These are phyloP conservation scores for Exophiala aquamarina DNA, from an alignment of 2,329 filamentous ascomycete genomes.

Conservation along the genomic window DNA sequence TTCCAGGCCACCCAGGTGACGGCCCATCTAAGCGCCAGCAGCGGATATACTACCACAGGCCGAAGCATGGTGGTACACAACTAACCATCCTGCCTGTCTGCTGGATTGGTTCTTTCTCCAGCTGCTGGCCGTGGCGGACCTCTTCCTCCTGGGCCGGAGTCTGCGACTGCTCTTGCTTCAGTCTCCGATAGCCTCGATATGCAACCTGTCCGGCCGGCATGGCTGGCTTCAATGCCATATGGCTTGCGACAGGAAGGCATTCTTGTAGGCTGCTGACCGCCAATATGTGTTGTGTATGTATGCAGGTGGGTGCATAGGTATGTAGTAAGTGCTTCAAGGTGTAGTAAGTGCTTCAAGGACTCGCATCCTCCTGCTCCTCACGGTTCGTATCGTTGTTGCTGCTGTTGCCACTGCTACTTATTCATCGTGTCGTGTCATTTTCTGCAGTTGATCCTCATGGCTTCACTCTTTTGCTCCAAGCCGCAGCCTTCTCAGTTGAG, in stretches of 20 bases:
- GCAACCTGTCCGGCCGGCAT: background rate
- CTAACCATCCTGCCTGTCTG: background rate
- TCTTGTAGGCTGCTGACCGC: too few species aligned
- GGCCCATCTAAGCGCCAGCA: slow-evolving; percentile 19
- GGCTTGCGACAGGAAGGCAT: background rate
- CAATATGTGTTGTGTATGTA: background rate
- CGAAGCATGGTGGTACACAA: background rate
- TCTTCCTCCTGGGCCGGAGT: slow-evolving; percentile 2
- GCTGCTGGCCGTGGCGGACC: background rate
- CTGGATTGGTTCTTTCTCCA: slow-evolving; percentile 6
- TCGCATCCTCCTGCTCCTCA: background rate
- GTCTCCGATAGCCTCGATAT: background rate
- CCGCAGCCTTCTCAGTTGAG: background rate
- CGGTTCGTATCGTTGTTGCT: background rate
- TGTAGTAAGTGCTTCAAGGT: background rate
- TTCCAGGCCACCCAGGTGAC: slow-evolving; percentile 13
- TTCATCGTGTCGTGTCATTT: too few species aligned
- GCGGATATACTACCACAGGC: background rate
- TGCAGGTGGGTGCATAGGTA: background rate
- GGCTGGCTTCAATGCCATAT: background rate
- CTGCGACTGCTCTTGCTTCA: slow-evolving; percentile 17
- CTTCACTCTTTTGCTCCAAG: slow-evolving; percentile 16
- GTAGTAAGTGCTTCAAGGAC: too few species aligned
- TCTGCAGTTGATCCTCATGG: too few species aligned
- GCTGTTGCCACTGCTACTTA: slow-evolving; percentile 1